Conservation (phyloP, 2,329 filamentous ascomycete genomes). For the Talaromyces sp. region DNA sequence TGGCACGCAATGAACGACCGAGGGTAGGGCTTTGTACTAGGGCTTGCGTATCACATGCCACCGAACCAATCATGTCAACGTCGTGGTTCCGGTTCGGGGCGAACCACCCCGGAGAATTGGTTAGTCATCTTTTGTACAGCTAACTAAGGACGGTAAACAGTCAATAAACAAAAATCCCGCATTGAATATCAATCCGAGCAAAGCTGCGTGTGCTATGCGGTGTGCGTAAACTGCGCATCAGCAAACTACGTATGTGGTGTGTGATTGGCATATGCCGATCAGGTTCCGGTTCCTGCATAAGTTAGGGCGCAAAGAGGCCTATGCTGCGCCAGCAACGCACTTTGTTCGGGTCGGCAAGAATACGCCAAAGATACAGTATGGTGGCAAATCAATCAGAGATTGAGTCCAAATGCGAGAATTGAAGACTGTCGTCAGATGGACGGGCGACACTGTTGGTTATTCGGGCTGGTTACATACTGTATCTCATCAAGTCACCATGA, state of each 20-base stretch:
- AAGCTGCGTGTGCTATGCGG: background rate
- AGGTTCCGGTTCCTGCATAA: background rate
- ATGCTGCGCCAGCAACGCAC: background rate
- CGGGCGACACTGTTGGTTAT: background rate
- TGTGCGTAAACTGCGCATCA: background rate
- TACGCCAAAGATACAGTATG: background rate
- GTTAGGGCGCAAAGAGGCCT: background rate
- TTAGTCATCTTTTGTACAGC: background rate
- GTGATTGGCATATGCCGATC: background rate
- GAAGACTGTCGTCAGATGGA: no score
- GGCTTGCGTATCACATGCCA: background rate
- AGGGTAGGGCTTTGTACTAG: background rate
- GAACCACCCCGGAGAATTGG: background rate
- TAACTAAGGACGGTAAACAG: background rate
- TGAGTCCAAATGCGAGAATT: no score
- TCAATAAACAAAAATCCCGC: background rate
- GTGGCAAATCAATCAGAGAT: background rate
- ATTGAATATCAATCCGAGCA: background rate
- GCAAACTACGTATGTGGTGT: background rate
- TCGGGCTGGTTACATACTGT: background rate
- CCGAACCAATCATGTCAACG: background rate
- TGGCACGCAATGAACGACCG: no score
- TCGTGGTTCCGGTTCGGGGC: constrained; percentile 1
- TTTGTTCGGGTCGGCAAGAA: background rate
- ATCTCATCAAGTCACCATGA: background rate